Base-by-base conservation (phyloP, 805 yeast genomes). In the Ogataea glucozyma region DNA sequence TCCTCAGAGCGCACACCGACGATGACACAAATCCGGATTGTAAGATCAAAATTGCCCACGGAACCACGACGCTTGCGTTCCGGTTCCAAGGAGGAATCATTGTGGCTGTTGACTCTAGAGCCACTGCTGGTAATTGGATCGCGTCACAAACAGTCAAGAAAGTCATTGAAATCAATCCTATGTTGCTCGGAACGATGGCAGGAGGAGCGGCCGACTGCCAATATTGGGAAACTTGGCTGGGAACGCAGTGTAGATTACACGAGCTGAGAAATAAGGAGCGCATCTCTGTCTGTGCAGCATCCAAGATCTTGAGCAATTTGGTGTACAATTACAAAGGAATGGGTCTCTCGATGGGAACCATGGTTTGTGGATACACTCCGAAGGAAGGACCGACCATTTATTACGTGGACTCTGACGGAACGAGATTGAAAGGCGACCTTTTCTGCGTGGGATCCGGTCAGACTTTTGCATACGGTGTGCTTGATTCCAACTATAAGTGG, bases 191-290 rank as follows among this genome's bases (percentile, higher is more conserved):
- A 52, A 93, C 99, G 16, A 83, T 93, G 97, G 99, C 99, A 24
- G 99, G 99, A 70, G 98, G 98, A 72, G 99, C 99, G 38, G 98
- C 98, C 23, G 99, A 93, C 70, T 93, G 99, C 75, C 99, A 93
- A 67, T 93, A 75, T 69, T 93, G 99, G 99, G 98, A 93, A 70
- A 88, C 97, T 26, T 93, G 98, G 98, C 76, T 93, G 47, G 99
- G 99, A 49, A 73, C 96, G 13, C 97, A 93, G 69, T 91, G 98
- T 72, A 76, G 99, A 60, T 70, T 93, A 58, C 95, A 90, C 66
- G 99, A 93, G 66, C 76, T 93, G 59, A 79, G 96, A 62, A 93
- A 91, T 65, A 90, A 91, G 69, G 91, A 89, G 69, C 79, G 99
- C 57, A 93, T 93, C 53, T 81, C 93, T 4, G 98, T 91, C 27